Base-by-base conservation (phyloP, 345 rosid species). In the Gossypium stocksii region DNA sequence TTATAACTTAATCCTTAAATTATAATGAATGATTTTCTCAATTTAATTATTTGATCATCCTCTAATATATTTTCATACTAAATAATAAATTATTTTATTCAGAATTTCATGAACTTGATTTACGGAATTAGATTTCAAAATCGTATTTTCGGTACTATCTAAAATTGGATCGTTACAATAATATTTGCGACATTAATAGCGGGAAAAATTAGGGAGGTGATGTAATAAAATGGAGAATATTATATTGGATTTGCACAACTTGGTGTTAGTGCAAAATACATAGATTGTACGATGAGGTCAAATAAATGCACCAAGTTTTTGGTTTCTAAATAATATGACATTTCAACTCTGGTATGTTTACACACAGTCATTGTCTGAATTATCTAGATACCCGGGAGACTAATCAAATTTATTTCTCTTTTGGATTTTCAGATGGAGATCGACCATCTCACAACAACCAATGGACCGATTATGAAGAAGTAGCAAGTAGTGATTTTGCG, bases 371-470 rank as follows among this genome's bases (percentile, higher is more conserved):
- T 17, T 13, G 15, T 71, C 20, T 14, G 22, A 54, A 27, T 52
- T 3, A 61, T 29, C 3, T 61, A 44, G 41, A 48, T 74, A 27
- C 34, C 34, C 34, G 3, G 34, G 5, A 29, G 34, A 29, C 5
- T 29, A 29, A 70, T 78, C 41, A 12, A 34, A 16, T 38, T 2
- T 38, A 2, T 54, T 58, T 61, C 52, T 20, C 2, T 46, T 70
- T 48, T 9, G 13, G 34, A 52, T 45, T 46, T 25, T 54, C 76
- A 81, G 83, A 77, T 59, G 83, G 78, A 74, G 80, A 70, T 38
- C 71, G 17, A 49, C 80, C 73, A 11, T 51, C 75, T 6, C 69
- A 38, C 1, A 71, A 34, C 76, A 52, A 51, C 62, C 16, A 5
- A 74, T 74, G 67, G 81, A 77, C 4, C 73, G 23, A 41, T 76